A percentile compares a stretch with the other conserved stretches of the same genome.
Evolutionary conservation across 371 early-diverging fungal species (phyloP).

Genomic region (Mortierella sp.): DNA sequence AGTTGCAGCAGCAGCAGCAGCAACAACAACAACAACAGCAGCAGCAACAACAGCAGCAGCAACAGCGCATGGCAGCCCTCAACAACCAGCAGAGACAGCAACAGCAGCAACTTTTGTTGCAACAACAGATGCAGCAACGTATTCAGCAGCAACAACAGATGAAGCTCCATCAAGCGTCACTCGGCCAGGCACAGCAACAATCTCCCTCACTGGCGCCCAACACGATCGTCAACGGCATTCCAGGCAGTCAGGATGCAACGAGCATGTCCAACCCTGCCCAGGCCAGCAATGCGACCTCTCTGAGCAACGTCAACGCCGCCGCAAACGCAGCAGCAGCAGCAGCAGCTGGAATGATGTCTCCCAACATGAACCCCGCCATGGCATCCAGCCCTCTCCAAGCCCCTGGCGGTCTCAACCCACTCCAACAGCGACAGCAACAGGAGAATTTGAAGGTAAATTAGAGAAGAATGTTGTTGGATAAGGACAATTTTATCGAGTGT

Average conservation of each 20-base stretch:
- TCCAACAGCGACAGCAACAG: constrained; percentile 25
- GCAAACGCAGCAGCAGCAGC: constrained; percentile 15
- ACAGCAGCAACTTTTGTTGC: constrained; percentile 48
- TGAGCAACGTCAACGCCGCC: constrained; percentile 5
- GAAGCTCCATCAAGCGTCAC: constrained; percentile 50
- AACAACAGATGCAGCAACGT: constrained; percentile 52
- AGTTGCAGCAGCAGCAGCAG: constrained; percentile 53
- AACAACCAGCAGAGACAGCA: constrained; percentile 30
- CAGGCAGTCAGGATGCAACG: constrained; percentile 23
- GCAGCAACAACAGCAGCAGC: constrained; percentile 27
- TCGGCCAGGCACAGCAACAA: constrained; percentile 19
- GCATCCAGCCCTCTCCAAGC: constrained; percentile 14
- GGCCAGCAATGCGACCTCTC: not conserved
- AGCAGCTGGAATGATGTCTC: constrained; percentile 46
- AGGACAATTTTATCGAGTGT: no score
- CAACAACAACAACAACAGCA: constrained; percentile 8
- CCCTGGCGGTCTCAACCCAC: not conserved
- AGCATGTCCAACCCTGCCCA: not conserved
- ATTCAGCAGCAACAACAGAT: constrained; percentile 52
- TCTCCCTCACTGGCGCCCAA: constrained; percentile 38
- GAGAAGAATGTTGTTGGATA: not conserved
- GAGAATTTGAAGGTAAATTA: constrained; percentile 20
- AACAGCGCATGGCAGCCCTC: constrained; percentile 33
- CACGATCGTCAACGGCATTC: constrained; percentile 17
- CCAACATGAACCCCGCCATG: constrained; percentile 32